Conservation (phyloP, 352 stramenopile genomes). For the Phytophthora sp. region DNA sequence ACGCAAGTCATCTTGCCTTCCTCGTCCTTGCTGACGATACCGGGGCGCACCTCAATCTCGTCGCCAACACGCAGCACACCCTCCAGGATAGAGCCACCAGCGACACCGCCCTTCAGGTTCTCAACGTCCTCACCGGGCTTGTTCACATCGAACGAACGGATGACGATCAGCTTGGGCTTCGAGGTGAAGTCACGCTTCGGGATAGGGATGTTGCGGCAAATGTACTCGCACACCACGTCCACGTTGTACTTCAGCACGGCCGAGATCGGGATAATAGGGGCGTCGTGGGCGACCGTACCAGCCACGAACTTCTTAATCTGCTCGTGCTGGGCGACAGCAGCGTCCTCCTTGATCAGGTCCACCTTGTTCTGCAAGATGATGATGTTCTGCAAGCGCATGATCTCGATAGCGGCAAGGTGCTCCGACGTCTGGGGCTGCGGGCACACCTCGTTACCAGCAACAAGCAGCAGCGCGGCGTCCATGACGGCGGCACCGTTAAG, state of each 20-base stretch:
- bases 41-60: slow-evolving; percentile 99
- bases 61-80: slow-evolving; percentile 97
- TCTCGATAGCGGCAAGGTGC: slow-evolving; percentile 99
- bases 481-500: slow-evolving; percentile 99
- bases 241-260: slow-evolving; percentile 99
- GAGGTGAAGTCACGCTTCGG: slow-evolving; percentile 98
- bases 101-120: slow-evolving; percentile 95
- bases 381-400: slow-evolving; percentile 99
- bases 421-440: slow-evolving; percentile 99
- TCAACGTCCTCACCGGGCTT: slow-evolving; percentile 99
- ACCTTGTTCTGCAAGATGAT: slow-evolving; percentile 99
- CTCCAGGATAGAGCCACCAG: slow-evolving; percentile 94
- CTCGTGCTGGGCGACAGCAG: slow-evolving; percentile 97
- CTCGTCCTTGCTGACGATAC: slow-evolving; percentile 99
- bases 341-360: slow-evolving; percentile 99
- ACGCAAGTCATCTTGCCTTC: slow-evolving; percentile 95
- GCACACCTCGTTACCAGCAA: slow-evolving; percentile 98
- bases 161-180: slow-evolving; percentile 99
- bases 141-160: slow-evolving; percentile 99
- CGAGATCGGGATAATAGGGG: slow-evolving; percentile 99
- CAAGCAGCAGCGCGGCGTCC: slow-evolving; percentile 98
- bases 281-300: slow-evolving; percentile 93
- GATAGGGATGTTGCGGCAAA: slow-evolving; percentile 98
- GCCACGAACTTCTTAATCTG: slow-evolving; percentile 94
- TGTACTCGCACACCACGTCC: slow-evolving; percentile 99